Base-by-base conservation (phyloP, 2,329 filamentous ascomycete species). In the Triangularia setosa region DNA sequence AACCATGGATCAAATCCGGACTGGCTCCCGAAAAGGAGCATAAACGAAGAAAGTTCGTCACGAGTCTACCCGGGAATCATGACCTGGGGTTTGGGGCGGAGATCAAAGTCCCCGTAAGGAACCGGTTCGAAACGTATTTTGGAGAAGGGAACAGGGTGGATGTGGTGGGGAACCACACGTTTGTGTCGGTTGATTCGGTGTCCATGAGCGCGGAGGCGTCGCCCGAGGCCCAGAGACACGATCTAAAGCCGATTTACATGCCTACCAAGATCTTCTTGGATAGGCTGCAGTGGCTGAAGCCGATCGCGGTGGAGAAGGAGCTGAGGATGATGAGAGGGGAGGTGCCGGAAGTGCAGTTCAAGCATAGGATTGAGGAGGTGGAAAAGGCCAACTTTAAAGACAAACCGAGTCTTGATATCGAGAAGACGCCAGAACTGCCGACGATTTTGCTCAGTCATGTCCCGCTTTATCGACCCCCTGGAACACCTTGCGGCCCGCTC, bases 371-470 rank as follows among this genome's bases (percentile, higher is more conserved):
- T 1, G 81, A 90, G 60, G 86, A 87, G 58, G 74, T 84, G 27
- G 76, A 78, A n/a, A 76, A 80, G n/a, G 79, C 80, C 14, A 76
- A 81, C 65, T 79, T 76, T 62, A 74, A 74, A 59, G 73, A 78
- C 61, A 68, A 76, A 23, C 76, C 77, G 27, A 77, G 74, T 4
- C 72, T 79, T 1, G 79, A 78, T 28, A 48, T 21, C 11, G 73
- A 81, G 53, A 77, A 78, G 12, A 76, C 77, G 1, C 79, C 82
- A 2, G 89, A 92, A 35, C 86, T 98, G 58, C 95, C 95, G 11
- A 93, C 94, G 0, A 87, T 99, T 65, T 83, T 99, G 2, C 86
- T 99, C 9, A 92, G 91, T 0, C 95, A 99, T 72, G 92, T 98
- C 0, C 95, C 95, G 0, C 81, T 99, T 7, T 97, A 92, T 73